A percentile compares a stretch with the other conserved stretches of the same genome.
Evolutionary conservation across 192 early-diverging fungal genomes (phyloP).

Genomic region (Mortierella alpina): DNA sequence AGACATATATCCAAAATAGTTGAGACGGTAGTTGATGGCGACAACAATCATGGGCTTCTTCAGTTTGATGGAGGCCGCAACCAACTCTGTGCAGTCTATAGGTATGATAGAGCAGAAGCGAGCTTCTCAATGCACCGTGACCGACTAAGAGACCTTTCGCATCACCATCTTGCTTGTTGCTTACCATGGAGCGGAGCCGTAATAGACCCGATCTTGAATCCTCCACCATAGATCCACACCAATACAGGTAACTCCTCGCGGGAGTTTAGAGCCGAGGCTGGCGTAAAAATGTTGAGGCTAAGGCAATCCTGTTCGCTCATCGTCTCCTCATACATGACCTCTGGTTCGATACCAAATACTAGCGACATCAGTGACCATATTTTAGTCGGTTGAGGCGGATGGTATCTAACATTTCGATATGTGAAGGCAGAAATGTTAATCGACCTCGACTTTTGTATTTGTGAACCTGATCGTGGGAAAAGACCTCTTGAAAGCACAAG

Average conservation of each 20-base stretch:
- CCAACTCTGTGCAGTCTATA: conserved; percentile 31
- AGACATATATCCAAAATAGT: conserved; percentile 57
- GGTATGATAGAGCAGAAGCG: neutral
- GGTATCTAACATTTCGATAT: neutral
- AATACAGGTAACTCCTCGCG: conserved; percentile 12
- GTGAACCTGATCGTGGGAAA: neutral
- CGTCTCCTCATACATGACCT: conserved; percentile 3
- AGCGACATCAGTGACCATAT: neutral
- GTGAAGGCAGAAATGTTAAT: no score
- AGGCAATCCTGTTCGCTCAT: conserved; percentile 27
- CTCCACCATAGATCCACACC: conserved; percentile 37
- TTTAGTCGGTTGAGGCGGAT: conserved; percentile 6
- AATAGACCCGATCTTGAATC: conserved; percentile 24
- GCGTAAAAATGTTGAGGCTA: conserved; percentile 39
- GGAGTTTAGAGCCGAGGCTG: neutral
- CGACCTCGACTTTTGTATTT: no score
- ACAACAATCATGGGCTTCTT: conserved; percentile 60
- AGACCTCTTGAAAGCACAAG: neutral
- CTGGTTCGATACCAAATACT: neutral
- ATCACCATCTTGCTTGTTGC: neutral
- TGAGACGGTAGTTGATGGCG: conserved; percentile 61
- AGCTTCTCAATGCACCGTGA: no score
- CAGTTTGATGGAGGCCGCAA: conserved; percentile 17
- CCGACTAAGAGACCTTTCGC: neutral
- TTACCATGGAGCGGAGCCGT: conserved; percentile 34